Evolutionary conservation across 495 filamentous ascomycete species (phyloP), one percentile per base, ranked within the genome.

Genomic region (Podospora pseudopauciseta): DNA sequence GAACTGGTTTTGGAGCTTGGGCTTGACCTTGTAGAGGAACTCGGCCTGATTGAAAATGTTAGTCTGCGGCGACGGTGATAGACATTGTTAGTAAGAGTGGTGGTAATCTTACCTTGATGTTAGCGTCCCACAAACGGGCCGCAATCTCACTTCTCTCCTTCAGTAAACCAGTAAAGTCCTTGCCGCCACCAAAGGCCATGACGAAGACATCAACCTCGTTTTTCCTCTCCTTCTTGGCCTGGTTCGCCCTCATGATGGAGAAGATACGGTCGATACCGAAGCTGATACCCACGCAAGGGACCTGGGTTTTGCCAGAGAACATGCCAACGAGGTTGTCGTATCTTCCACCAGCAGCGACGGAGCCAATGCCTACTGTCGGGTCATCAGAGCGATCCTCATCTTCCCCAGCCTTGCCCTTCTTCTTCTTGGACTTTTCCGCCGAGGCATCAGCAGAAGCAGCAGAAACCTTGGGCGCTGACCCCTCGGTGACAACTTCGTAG

Each of bases 191-290:
- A 74, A 97, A 92, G 0, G 92, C 92, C 92, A 97, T 97, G 70
- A 97, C 88, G 79, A 86, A 96, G 63, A 91, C 91, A 75, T 96
- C 92, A 1, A 92, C 88, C 77, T 97, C 92, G 61, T 89, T 87
- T 60, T 74, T 75, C 64, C 74, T 74, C 71, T 86, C 83, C 71
- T 90, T 85, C 62, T 84, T 83, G 71, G 85, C 87, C 76, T 89
- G 84, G n/a, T 88, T 85, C 11, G 91, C 88, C 79, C 94, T 92
- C 49, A 87, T 92, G 78, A 97, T 92, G 60, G 90, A 91, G 80
- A 96, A 97, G 72, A 98, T 97, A 63, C 94, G 90, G 79, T 97
- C 94, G 20, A 97, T 91, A 64, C 94, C 94, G 77, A 97, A 97
- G 13, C 92, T 96, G 70, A 97, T 91, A 68, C 94, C 94, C 6